phyloP scores from a whole-genome alignment of 345 rosid genomes.

The Gossypium arboreum region DNA sequence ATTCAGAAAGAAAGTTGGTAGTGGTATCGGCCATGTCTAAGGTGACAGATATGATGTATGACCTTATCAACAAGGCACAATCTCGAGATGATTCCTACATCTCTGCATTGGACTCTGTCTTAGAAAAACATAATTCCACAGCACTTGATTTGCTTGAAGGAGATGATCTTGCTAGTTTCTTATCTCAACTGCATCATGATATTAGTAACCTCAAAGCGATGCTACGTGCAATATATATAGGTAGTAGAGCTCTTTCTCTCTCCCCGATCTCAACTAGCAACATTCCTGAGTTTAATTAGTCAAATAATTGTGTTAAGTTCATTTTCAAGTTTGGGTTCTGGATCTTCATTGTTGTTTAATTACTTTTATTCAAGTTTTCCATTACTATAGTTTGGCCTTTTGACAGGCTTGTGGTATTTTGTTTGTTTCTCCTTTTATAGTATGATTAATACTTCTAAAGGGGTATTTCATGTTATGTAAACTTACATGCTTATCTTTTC shows the following conservation, averaged over 20 bases:
- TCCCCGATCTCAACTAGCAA: background rate
- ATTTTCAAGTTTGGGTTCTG: constrained; percentile 6
- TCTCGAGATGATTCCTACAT: constrained; percentile 76
- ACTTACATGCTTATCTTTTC: constrained; percentile 1
- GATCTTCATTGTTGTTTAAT: background rate
- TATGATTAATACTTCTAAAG: background rate
- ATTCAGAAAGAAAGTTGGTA: constrained; percentile 67
- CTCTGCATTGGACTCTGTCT: constrained; percentile 67
- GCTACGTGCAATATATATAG: constrained; percentile 97
- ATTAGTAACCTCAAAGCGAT: constrained; percentile 83
- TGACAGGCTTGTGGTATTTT: background rate
- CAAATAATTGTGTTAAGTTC: background rate
- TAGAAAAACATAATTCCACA: constrained; percentile 70
- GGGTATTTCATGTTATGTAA: background rate
- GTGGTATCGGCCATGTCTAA: constrained; percentile 98
- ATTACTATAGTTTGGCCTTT: background rate
- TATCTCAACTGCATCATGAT: constrained; percentile 74
- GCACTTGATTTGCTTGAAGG: constrained; percentile 85
- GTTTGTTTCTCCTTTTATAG: background rate
- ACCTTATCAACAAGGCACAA: constrained; percentile 79
- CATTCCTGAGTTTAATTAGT: background rate
- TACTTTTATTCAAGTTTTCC: background rate
- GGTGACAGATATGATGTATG: constrained; percentile 99
- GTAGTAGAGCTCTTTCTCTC: constrained; percentile 28
- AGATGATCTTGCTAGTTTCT: constrained; percentile 65